Conservation (phyloP, 2,329 filamentous ascomycete species). For the Achaetomium macrosporum region DNA sequence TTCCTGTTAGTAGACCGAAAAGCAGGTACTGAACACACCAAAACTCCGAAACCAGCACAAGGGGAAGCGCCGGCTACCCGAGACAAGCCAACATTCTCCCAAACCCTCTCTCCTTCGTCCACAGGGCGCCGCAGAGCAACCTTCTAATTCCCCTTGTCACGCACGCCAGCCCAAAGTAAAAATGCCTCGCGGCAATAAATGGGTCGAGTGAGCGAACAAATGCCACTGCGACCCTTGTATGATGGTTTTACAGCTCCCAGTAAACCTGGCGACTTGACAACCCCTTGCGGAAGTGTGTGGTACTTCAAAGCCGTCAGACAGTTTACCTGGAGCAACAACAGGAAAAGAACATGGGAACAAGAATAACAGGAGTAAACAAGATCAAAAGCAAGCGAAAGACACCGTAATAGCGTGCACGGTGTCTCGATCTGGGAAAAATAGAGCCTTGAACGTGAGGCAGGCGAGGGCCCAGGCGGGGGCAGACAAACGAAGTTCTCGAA, state of each 20-base stretch:
- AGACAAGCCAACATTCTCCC: background rate
- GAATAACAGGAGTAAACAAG: background rate
- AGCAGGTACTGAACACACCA: background rate
- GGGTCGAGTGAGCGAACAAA: background rate
- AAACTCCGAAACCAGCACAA: conserved; percentile 4
- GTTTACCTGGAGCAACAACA: conserved; percentile 5
- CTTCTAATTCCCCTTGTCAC: conserved; percentile 3
- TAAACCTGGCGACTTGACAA: background rate
- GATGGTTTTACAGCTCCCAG: background rate
- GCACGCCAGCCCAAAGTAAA: conserved; percentile 1
- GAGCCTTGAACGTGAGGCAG: too few relatives aligned
- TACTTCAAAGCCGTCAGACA: background rate
- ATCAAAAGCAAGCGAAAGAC: too few relatives aligned
- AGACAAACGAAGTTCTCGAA: too few relatives aligned
- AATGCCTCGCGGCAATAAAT: background rate
- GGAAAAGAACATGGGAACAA: background rate
- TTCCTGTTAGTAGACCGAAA: background rate
- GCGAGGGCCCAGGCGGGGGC: too few relatives aligned
- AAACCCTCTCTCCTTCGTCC: background rate
- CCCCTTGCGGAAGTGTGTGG: conserved; percentile 13
- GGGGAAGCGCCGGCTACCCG: background rate
- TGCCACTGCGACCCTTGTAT: background rate
- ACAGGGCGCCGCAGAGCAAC: conserved; percentile 3
- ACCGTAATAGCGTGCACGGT: too few relatives aligned
- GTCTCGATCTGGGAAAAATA: too few relatives aligned